Base-by-base conservation (phyloP, 2,329 filamentous ascomycete species). In the Fusarium tupiense region DNA sequence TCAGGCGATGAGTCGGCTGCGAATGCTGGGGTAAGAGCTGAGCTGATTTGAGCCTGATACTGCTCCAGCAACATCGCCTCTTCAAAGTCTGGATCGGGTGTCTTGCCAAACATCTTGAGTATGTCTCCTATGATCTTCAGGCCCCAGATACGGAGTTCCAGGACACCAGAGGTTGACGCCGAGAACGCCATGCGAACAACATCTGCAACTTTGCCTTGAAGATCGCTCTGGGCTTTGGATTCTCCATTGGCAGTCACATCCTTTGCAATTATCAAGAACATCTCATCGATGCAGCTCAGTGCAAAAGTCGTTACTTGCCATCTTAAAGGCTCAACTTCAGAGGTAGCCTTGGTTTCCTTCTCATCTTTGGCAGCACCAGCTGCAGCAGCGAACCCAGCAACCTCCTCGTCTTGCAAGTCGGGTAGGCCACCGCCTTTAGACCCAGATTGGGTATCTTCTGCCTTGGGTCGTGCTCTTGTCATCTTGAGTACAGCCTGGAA, bases 21-120 rank as follows among this genome's bases (percentile, higher is more conserved):
- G 83, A 99, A 99, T 1, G 96, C 97, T 8, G 96, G 96, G 0
- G 97, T 99, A 70, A 99, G 87, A 2, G 96, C 96, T 24, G 96
- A 98, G 78, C 95, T 95, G 80, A 99, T 99, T 81, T 99, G 96
- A 10, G 96, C 96, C 83, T 99, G 97, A 79, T 99, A 99, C 82
- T 99, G 96, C 82, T 99, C 97, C 8, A 99, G 88, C 22, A 99
- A 88, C 84, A 97, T 97, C 2, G 94, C 96, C 83, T 99, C 96
- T n/a, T 96, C 91, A 80, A 99, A 99, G 81, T 99, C 96, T 0
- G 96, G 97, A 83, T 99, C 96, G 4, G 96, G 94, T 4, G 94
- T 95, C 80, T 95, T 96, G 61, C 96, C 96, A 84, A 99, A 99
- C 87, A 98, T 94, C 86, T 95, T 97, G 58, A 99, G 86, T 16